Percentiles rank a stretch among this genome's conserved stretches.
These are phyloP conservation scores for Aspergillus pseudonomiae DNA, from an alignment of 2,329 filamentous ascomycete species.

Conservation along the genomic window DNA sequence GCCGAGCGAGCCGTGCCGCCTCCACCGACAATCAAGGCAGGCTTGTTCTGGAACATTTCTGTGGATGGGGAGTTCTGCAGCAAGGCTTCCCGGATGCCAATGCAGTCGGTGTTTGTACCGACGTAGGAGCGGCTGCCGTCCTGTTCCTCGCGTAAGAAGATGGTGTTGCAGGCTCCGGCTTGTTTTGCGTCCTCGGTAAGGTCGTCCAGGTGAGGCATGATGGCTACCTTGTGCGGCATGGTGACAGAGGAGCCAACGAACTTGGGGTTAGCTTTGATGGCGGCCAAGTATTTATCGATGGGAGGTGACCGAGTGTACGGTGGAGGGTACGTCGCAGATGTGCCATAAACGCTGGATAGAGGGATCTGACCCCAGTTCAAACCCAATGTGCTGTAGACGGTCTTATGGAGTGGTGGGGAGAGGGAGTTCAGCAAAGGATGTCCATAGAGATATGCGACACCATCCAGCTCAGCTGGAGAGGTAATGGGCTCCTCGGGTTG, in stretches of 20 bases:
- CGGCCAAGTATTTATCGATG: constrained; percentile 38
- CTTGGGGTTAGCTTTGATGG: constrained; percentile 42
- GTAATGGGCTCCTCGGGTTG: constrained; percentile 35
- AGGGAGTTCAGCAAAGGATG: constrained; percentile 60
- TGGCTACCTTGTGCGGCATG: constrained; percentile 82
- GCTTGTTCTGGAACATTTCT: constrained; percentile 50
- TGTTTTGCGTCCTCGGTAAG: constrained; percentile 72
- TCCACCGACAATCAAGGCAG: constrained; percentile 74
- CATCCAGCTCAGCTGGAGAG: constrained; percentile 43
- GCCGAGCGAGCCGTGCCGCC: constrained; percentile 78
- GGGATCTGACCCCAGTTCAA: constrained; percentile 57
- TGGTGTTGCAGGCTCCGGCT: constrained; percentile 79
- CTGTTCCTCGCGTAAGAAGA: constrained; percentile 60
- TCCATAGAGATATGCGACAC: constrained; percentile 60
- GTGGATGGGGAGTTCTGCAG: constrained; percentile 51
- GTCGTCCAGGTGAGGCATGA: constrained; percentile 72
- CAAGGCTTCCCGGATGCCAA: constrained; percentile 76
- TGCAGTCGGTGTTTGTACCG: constrained; percentile 80
- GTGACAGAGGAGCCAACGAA: constrained; percentile 70
- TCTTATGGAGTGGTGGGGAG: constrained; percentile 58
- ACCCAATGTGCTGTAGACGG: constrained; percentile 55
- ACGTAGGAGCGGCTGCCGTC: constrained; percentile 59
- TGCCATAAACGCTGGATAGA: constrained; percentile 40
- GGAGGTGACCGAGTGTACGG: constrained; percentile 40
- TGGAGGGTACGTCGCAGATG: constrained; percentile 34